Evolutionary conservation across 2,329 filamentous ascomycete genomes (phyloP).

Genomic region (Aspergillus latus): DNA sequence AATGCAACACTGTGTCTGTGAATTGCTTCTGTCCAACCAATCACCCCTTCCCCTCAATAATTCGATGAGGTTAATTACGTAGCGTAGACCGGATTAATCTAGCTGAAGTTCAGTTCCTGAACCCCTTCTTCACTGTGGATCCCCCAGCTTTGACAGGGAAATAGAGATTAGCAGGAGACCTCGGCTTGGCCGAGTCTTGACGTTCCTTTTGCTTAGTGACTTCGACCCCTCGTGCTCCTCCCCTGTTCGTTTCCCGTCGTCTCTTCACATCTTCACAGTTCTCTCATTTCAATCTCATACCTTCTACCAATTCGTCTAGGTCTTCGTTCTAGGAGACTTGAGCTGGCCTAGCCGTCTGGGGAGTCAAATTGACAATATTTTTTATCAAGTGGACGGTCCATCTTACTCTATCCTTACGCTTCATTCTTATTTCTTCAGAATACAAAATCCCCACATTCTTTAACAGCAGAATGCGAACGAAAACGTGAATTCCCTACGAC

Average conservation of each 20-base stretch:
- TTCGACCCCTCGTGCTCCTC: background rate
- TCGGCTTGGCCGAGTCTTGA: background rate
- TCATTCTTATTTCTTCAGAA: background rate
- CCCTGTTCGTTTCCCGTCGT: background rate
- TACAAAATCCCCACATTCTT: background rate
- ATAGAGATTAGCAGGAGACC: background rate
- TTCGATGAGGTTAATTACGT: background rate
- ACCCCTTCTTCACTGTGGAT: background rate
- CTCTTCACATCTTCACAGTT: background rate
- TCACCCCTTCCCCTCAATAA: background rate
- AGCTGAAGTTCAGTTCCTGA: background rate
- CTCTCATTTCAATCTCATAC: background rate
- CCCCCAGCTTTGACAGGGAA: background rate
- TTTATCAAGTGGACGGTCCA: background rate
- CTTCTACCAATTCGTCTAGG: background rate
- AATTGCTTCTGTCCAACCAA: background rate
- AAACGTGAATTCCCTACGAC: slow-evolving; percentile 2
- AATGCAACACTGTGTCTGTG: background rate
- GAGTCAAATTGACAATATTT: background rate
- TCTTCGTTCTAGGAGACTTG: background rate
- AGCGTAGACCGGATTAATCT: background rate
- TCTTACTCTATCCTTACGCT: slow-evolving; percentile 2
- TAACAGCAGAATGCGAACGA: slow-evolving; percentile 9
- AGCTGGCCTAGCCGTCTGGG: background rate
- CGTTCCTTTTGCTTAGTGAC: background rate